Evolutionary conservation across 805 yeast species (phyloP).

Genomic region (Ogataea siamensis): DNA sequence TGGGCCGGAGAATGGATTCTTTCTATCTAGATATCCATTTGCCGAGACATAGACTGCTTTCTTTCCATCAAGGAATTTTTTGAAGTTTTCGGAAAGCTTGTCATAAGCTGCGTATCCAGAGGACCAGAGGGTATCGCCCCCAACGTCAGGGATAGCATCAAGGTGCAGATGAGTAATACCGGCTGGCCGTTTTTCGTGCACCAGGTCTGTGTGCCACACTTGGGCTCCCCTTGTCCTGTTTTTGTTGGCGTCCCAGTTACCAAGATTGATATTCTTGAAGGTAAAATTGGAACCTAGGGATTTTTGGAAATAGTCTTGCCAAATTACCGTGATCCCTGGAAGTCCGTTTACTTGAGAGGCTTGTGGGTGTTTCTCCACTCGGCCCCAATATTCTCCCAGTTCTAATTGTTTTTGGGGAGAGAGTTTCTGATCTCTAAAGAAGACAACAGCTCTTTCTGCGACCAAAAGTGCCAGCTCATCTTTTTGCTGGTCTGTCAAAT

Average conservation of each 20-base stretch:
- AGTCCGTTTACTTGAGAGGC: slow-evolving; percentile 35
- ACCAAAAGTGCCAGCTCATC: slow-evolving; percentile 47
- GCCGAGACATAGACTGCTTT: slow-evolving; percentile 43
- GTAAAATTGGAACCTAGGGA: slow-evolving; percentile 21
- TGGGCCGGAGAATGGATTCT: slow-evolving; percentile 46
- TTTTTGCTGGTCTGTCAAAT: slow-evolving; percentile 41
- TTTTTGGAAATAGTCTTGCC: slow-evolving; percentile 38
- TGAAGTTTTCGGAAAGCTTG: slow-evolving; percentile 49
- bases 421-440: slow-evolving; percentile 47
- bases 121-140: slow-evolving; percentile 58
- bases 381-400: slow-evolving; percentile 46
- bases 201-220: slow-evolving; percentile 53
- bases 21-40: slow-evolving; percentile 38
- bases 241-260: slow-evolving; percentile 18
- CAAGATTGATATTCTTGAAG: slow-evolving; percentile 22
- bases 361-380: slow-evolving; percentile 39
- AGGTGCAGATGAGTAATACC: slow-evolving; percentile 53
- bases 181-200: slow-evolving; percentile 56
- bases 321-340: slow-evolving; percentile 40
- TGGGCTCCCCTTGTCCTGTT: slow-evolving; percentile 20
- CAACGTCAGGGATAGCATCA: slow-evolving; percentile 47
- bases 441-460: slow-evolving; percentile 49
- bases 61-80: slow-evolving; percentile 51
- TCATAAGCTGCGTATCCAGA: slow-evolving; percentile 58
- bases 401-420: slow-evolving; percentile 42